Evolutionary conservation across 805 yeast species (phyloP).

Genomic region (Huiozyma sinensis): DNA sequence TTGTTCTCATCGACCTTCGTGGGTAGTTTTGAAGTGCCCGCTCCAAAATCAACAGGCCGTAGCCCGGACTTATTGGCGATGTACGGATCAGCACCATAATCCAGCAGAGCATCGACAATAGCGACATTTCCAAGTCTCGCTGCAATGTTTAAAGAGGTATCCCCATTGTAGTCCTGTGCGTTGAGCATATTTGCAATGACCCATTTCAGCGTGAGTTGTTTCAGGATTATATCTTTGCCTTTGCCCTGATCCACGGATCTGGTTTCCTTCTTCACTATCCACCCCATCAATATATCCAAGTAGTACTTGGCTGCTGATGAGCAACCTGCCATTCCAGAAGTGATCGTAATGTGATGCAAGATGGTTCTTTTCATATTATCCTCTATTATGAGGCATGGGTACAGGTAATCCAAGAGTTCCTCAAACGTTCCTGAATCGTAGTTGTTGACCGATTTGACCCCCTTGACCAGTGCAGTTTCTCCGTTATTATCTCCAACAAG

Average conservation of each 20-base stretch:
- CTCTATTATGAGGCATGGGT: slow-evolving; percentile 56
- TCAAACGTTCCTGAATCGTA: slow-evolving; percentile 70
- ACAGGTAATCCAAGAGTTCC: slow-evolving; percentile 56
- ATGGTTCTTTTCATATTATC: slow-evolving; percentile 72
- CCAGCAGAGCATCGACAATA: slow-evolving; percentile 69
- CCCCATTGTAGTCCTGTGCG: slow-evolving; percentile 87
- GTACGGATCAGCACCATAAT: slow-evolving; percentile 77
- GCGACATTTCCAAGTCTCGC: slow-evolving; percentile 78
- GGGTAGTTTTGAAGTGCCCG: slow-evolving; percentile 19
- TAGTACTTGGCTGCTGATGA: slow-evolving; percentile 65
- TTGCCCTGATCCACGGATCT: slow-evolving; percentile 8
- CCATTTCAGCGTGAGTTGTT: slow-evolving; percentile 39
- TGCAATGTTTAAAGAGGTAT: slow-evolving; percentile 87
- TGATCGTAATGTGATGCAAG: slow-evolving; percentile 74
- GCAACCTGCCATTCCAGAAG: slow-evolving; percentile 69
- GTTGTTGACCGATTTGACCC: slow-evolving; percentile 63
- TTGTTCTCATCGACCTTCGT: background rate
- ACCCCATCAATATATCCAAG: slow-evolving; percentile 58
- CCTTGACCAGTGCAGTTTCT: slow-evolving; percentile 76
- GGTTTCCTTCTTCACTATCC: slow-evolving; percentile 47
- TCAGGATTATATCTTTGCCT: slow-evolving; percentile 34
- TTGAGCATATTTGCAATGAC: slow-evolving; percentile 67
- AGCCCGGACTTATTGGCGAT: slow-evolving; percentile 79
- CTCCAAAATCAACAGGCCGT: slow-evolving; percentile 79
- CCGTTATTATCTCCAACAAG: slow-evolving; percentile 66